phyloP scores from a whole-genome alignment of 257 asterid genomes.

The Solanum paucissectum region DNA sequence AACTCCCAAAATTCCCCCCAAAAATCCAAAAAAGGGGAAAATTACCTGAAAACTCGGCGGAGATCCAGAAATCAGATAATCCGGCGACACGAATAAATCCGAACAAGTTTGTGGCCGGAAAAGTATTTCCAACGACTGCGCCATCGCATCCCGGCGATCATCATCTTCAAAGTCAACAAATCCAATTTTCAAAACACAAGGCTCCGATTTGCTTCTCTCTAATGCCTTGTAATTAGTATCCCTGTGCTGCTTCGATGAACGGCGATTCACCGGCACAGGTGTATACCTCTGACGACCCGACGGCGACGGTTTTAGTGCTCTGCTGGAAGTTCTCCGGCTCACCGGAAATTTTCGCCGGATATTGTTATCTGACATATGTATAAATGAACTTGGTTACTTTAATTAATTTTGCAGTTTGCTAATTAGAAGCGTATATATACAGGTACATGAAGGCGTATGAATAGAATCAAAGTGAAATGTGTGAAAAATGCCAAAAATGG shows the following conservation, averaged over 20 bases:
- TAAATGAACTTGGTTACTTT: not conserved
- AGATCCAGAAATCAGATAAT: slow-evolving; percentile 11
- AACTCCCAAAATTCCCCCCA: not conserved
- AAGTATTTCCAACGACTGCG: slow-evolving; percentile 20
- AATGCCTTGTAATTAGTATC: slow-evolving; percentile 1
- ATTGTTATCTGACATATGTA: slow-evolving; percentile 28
- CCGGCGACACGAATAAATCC: slow-evolving; percentile 29
- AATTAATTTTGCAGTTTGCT: not conserved
- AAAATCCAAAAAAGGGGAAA: not conserved
- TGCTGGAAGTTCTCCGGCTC: slow-evolving; percentile 24
- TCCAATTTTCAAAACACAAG: slow-evolving; percentile 10
- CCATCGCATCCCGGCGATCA: slow-evolving; percentile 3
- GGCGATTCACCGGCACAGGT: not conserved
- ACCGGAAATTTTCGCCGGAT: slow-evolving; percentile 25
- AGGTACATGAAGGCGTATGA: not conserved
- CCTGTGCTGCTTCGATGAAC: slow-evolving; percentile 1
- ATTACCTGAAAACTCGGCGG: slow-evolving; percentile 13
- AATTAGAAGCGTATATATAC: not conserved
- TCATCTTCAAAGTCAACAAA: not conserved
- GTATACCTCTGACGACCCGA: slow-evolving; percentile 3
- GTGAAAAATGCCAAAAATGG: not conserved
- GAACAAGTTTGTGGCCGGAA: slow-evolving; percentile 37
- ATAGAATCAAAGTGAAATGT: not conserved
- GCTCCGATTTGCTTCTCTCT: slow-evolving; percentile 40
- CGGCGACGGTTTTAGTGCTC: slow-evolving; percentile 2